A percentile compares a stretch with the other conserved stretches of the same genome.
These are phyloP conservation scores for Erysiphe pisi DNA, from an alignment of 2,329 filamentous ascomycete genomes.

Conservation along the genomic window DNA sequence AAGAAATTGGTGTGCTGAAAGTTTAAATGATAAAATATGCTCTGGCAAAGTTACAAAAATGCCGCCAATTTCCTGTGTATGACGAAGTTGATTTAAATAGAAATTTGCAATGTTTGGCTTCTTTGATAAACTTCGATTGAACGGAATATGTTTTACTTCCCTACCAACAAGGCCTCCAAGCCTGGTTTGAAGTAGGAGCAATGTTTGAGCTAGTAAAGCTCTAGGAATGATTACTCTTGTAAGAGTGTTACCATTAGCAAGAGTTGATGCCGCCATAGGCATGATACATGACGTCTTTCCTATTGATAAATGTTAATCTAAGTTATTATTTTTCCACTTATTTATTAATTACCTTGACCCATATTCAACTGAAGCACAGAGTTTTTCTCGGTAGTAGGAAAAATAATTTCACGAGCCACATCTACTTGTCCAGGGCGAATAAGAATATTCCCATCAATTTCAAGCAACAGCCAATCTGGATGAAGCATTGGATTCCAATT, in stretches of 20 bases:
- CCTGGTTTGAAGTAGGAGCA: conserved; percentile 40
- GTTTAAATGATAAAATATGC: conserved; percentile 45
- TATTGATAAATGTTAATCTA: conserved; percentile 31
- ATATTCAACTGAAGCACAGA: conserved; percentile 58
- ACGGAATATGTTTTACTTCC: conserved; percentile 41
- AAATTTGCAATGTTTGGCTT: conserved; percentile 34
- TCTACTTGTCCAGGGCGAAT: conserved; percentile 52
- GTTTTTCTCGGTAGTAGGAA: conserved; percentile 44
- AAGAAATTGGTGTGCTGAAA: conserved; percentile 43
- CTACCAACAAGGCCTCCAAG: conserved; percentile 41
- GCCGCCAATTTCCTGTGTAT: conserved; percentile 35
- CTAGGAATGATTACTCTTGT: conserved; percentile 41
- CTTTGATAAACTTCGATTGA: conserved; percentile 40
- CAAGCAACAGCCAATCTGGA: conserved; percentile 55
- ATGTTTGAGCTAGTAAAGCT: conserved; percentile 41
- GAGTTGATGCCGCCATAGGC: conserved; percentile 42
- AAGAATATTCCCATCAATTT: conserved; percentile 55
- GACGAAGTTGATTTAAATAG: conserved; percentile 38
- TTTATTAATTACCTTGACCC: conserved; percentile 45
- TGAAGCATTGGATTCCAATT: conserved; percentile 38
- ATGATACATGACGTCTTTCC: conserved; percentile 50
- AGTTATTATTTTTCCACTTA: too few species aligned
- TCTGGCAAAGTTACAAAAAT: conserved; percentile 44
- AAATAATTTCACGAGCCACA: conserved; percentile 51
- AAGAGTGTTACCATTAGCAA: conserved; percentile 41